Conservation (phyloP, 2,329 filamentous ascomycete genomes). For the Helotiales sp. region DNA sequence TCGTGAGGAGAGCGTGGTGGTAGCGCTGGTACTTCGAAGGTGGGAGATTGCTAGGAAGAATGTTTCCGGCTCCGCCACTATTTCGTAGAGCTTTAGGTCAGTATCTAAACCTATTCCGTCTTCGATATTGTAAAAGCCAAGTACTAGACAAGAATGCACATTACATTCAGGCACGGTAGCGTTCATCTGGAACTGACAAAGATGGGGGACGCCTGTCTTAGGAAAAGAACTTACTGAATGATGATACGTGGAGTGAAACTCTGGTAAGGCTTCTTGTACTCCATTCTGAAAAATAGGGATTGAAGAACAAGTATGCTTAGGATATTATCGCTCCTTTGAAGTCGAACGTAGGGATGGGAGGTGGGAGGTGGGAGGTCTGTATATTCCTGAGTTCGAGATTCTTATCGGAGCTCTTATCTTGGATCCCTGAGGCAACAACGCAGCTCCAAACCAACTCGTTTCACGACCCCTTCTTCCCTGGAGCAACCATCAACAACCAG, state of each 20-base stretch:
- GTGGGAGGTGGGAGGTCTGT: no score
- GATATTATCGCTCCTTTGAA: background rate
- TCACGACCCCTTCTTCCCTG: no score
- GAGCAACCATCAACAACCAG: no score
- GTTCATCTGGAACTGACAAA: no score
- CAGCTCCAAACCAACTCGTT: no score
- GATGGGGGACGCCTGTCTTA: background rate
- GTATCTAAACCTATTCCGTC: no score
- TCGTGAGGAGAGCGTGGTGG: constrained; percentile 58
- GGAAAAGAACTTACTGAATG: constrained; percentile 28
- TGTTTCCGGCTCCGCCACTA: constrained; percentile 68
- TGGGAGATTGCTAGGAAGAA: constrained; percentile 59
- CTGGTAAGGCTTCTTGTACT: constrained; percentile 18
- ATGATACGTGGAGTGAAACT: constrained; percentile 36
- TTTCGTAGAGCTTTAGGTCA: no score
- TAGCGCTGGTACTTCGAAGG: constrained; percentile 58
- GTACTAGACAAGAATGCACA: no score
- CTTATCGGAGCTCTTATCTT: background rate
- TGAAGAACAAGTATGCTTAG: background rate
- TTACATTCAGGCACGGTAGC: no score
- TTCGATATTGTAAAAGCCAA: no score
- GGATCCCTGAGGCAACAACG: background rate
- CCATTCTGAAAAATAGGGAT: constrained; percentile 14
- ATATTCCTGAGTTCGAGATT: no score
- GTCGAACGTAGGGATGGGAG: no score